phyloP scores from a whole-genome alignment of 2,329 filamentous ascomycete species.

The Pseudopyrenochaeta lycopersici region DNA sequence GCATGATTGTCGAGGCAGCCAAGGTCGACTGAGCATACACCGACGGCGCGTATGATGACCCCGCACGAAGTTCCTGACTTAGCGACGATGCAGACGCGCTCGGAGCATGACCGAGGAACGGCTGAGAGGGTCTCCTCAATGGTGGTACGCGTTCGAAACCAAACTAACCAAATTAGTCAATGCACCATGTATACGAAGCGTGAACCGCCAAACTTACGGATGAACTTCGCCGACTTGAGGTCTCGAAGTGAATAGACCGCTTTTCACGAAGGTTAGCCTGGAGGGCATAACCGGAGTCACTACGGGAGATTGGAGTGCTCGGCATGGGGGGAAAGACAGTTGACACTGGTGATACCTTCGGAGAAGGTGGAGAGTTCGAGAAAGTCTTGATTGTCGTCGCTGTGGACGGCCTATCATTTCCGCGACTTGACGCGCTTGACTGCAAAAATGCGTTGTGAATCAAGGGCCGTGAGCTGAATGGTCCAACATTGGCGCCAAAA shows the following conservation, averaged over 20 bases:
- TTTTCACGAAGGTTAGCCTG: constrained; percentile 91
- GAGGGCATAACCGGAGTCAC: constrained; percentile 89
- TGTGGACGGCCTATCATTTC: constrained; percentile 74
- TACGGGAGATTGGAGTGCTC: constrained; percentile 81
- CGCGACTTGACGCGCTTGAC: constrained; percentile 70
- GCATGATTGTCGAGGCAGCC: constrained; percentile 87
- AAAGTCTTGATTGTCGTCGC: constrained; percentile 46
- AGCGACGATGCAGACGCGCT: constrained; percentile 73
- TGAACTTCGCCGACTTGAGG: constrained; percentile 84
- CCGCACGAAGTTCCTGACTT: constrained; percentile 60
- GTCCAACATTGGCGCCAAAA: constrained; percentile 75
- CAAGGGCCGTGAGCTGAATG: constrained; percentile 64
- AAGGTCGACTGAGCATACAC: constrained; percentile 87
- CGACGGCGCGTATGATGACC: constrained; percentile 74
- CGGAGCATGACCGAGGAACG: constrained; percentile 74
- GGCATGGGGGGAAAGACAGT: constrained; percentile 79
- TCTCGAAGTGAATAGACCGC: constrained; percentile 90
- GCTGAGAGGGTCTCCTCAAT: constrained; percentile 69
- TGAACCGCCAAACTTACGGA: constrained; percentile 60
- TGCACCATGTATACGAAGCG: constrained; percentile 13
- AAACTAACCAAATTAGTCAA: constrained; percentile 61
- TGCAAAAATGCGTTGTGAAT: constrained; percentile 93
- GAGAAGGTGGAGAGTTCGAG: constrained; percentile 63
- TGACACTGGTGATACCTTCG: constrained; percentile 77
- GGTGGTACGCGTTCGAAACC: constrained; percentile 75